A percentile compares a stretch with the other conserved stretches of the same genome.
These are phyloP conservation scores for Pseudognaphalium luteoalbum DNA, from an alignment of 129 eudicot species.

Conservation along the genomic window DNA sequence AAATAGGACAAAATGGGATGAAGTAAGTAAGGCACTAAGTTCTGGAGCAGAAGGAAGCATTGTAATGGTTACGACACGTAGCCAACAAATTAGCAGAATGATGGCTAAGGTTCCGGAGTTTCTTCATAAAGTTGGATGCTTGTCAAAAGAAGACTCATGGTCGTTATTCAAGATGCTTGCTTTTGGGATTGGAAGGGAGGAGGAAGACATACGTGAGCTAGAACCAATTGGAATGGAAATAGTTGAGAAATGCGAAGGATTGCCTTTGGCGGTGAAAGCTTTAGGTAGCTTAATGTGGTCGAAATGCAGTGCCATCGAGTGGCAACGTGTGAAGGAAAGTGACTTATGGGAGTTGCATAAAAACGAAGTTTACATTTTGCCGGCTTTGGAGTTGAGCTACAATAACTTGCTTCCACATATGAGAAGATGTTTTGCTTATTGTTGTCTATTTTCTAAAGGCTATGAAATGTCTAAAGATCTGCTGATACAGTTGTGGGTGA, in stretches of 20 bases:
- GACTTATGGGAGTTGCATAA: neutral
- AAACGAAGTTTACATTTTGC: neutral
- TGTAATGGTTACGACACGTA: neutral
- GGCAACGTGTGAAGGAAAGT: neutral
- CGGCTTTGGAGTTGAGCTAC: neutral
- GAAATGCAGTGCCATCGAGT: neutral
- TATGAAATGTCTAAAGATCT: neutral
- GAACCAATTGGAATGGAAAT: constrained; percentile 3
- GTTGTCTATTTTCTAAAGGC: neutral
- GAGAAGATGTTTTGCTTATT: constrained; percentile 5
- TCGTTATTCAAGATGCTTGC: neutral
- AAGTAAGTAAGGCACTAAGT: neutral
- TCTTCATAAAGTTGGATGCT: neutral
- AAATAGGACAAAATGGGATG: neutral
- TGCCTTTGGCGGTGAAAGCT: neutral
- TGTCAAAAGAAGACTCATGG: constrained; percentile 1
- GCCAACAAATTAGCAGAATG: neutral
- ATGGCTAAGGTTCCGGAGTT: neutral
- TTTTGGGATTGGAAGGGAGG: neutral
- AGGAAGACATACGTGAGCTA: neutral
- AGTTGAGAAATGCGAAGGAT: constrained; percentile 1
- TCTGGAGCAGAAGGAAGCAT: constrained; percentile 5
- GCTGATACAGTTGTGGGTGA: neutral
- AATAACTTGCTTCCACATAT: neutral
- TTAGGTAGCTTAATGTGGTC: neutral